Evolutionary conservation across 169 alveolate species (phyloP).

Genomic region (Babesia sp.): DNA sequence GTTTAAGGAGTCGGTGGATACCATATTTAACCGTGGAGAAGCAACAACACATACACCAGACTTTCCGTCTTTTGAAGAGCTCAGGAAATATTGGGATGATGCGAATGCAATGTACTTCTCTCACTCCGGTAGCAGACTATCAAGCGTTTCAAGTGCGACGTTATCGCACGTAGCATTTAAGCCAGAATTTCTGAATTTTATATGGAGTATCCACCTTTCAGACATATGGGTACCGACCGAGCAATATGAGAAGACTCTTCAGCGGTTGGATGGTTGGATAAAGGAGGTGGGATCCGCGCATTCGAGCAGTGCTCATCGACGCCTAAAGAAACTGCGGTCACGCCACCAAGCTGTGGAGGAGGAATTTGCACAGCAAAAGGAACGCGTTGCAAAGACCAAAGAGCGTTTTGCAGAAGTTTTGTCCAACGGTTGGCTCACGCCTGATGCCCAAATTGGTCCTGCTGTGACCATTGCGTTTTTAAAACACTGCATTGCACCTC

Average conservation of each 20-base stretch:
- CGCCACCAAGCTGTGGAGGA: slow-evolving; percentile 26
- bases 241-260: slow-evolving; percentile 44
- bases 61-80: slow-evolving; percentile 23
- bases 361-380: slow-evolving; percentile 33
- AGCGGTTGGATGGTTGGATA: slow-evolving; percentile 23
- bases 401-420: slow-evolving; percentile 11
- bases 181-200: slow-evolving; percentile 31
- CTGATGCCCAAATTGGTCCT: slow-evolving; percentile 40
- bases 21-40: neutral
- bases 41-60: neutral
- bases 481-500: slow-evolving; percentile 14
- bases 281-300: slow-evolving; percentile 2
- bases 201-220: slow-evolving; percentile 14
- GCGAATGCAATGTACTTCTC: slow-evolving; percentile 18
- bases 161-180: slow-evolving; percentile 19
- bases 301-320: slow-evolving; percentile 18
- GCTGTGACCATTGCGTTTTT: slow-evolving; percentile 36
- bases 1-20: slow-evolving; percentile 9
- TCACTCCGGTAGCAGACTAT: neutral
- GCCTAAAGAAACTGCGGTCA: slow-evolving; percentile 35
- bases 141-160: neutral
- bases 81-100: slow-evolving; percentile 24
- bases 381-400: slow-evolving; percentile 5
- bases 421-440: slow-evolving; percentile 9
- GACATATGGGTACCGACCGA: slow-evolving; percentile 60